phyloP scores from a whole-genome alignment of 352 stramenopile species.

The Discostella stelligera region DNA sequence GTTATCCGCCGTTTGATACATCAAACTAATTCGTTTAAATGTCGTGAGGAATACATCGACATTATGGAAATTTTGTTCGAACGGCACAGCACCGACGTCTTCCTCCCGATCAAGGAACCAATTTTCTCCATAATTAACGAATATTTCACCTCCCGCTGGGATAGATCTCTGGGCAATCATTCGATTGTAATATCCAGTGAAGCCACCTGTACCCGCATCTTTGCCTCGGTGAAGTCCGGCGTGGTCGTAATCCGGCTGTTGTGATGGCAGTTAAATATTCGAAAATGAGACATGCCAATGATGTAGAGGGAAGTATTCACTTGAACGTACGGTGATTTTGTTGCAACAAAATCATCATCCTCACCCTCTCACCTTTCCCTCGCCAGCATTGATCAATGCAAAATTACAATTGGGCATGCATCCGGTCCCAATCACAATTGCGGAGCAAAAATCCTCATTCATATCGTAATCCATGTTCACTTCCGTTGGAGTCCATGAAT shows the following conservation, averaged over 20 bases:
- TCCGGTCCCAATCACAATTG: slow-evolving; percentile 42
- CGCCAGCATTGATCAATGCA: slow-evolving; percentile 46
- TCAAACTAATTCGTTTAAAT: slow-evolving; percentile 39
- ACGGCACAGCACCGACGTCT: slow-evolving; percentile 50
- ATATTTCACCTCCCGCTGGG: slow-evolving; percentile 67
- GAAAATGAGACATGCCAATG: not conserved
- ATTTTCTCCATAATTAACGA: slow-evolving; percentile 71
- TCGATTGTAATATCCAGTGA: slow-evolving; percentile 67
- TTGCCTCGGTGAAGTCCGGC: slow-evolving; percentile 47
- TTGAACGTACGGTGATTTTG: not conserved
- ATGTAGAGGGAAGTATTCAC: not conserved
- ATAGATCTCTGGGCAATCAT: slow-evolving; percentile 43
- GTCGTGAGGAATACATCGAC: slow-evolving; percentile 66
- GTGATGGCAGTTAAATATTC: not conserved
- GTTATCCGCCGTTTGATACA: slow-evolving; percentile 40
- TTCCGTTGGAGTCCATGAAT: slow-evolving; percentile 62
- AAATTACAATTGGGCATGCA: slow-evolving; percentile 59
- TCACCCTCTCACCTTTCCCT: slow-evolving; percentile 21
- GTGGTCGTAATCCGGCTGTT: slow-evolving; percentile 59
- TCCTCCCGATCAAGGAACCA: slow-evolving; percentile 61
- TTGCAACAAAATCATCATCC: not conserved
- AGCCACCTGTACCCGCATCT: slow-evolving; percentile 57
- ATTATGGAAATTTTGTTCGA: slow-evolving; percentile 50
- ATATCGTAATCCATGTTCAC: slow-evolving; percentile 59
- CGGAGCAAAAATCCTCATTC: slow-evolving; percentile 9